Base-by-base conservation (phyloP, 345 rosid genomes). In the Camelina laxa region DNA sequence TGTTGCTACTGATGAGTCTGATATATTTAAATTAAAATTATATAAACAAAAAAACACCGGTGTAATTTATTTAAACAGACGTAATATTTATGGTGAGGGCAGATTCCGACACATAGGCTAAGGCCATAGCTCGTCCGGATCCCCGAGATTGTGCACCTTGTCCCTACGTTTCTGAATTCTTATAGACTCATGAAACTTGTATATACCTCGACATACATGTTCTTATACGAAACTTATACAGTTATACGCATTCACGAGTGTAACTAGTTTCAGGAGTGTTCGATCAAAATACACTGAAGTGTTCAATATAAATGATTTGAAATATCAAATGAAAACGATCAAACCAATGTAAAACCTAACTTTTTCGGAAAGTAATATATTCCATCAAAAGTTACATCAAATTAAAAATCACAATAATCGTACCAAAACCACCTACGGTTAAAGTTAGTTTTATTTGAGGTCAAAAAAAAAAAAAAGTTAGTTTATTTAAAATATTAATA, bases 121-220 rank as follows among this genome's bases (percentile, higher is more conserved):
- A 6, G 24, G 72, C 51, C 41, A n/a, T 57, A 38, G 72, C 51
- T 74, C 72, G 72, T 64, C 72, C 58, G 38, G 38, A 56, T 65
- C 58, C 72, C 77, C 1, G n/a, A 65, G 55, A 73, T 65, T 73
- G 15, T 74, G 77, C 65, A 56, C 65, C 65, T 57, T 65, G 77
- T 74, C 65, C 50, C 58, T 65, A 59, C 6, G 38, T 27, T 48
- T 55, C 56, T 27, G 30, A 27, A 27, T 3, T 33, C 9, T 73
- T 38, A 44, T 55, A 33, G 38, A 31, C 44, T 21, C 45, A 41
- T 30, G 35, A 53, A 50, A 12, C 27, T 35, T 50, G 57, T 10
- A 11, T 41, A 16, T 14, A 42, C 35, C n/a, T 45, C 19, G 12
- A 27, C 22, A 4, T 24, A 44, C 45, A 30, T 45, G 17, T 42